Percentiles rank a stretch among this genome's conserved stretches.
Evolutionary conservation across 1,139 yeast species (phyloP).

Genomic region (Torulaspora globosa): DNA sequence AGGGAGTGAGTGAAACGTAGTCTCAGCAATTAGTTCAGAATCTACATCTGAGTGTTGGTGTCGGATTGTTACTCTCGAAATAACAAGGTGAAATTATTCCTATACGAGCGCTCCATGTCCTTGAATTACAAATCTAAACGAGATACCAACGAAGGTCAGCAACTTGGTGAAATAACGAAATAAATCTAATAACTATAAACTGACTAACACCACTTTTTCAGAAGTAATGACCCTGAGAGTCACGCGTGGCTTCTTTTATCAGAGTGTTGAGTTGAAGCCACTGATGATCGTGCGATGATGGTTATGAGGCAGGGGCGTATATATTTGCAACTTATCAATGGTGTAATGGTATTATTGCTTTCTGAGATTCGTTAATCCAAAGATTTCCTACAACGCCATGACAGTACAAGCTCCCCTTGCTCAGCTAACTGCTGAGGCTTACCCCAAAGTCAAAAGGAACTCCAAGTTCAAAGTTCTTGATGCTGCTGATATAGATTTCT

Average conservation of each 20-base stretch:
- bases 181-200: neutral
- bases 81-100: no score
- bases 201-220: slow-evolving; percentile 2
- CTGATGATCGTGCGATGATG: neutral
- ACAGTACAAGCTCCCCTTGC: slow-evolving; percentile 34
- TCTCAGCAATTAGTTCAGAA: no score
- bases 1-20: no score
- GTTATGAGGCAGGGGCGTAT: neutral
- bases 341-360: neutral
- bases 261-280: neutral
- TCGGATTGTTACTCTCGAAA: no score
- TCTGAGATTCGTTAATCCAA: neutral
- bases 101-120: no score
- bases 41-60: no score
- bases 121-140: neutral
- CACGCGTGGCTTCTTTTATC: slow-evolving; percentile 1
- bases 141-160: neutral
- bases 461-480: slow-evolving; percentile 43
- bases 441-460: slow-evolving; percentile 48
- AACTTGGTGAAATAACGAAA: neutral
- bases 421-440: slow-evolving; percentile 56
- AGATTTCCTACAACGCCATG: slow-evolving; percentile 2
- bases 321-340: neutral
- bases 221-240: slow-evolving; percentile 1
- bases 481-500: slow-evolving; percentile 51